Evolutionary conservation across 768 basidiomycete genomes (phyloP), one percentile per base, ranked within the genome.

Genomic region (Agaricus subrufescens): DNA sequence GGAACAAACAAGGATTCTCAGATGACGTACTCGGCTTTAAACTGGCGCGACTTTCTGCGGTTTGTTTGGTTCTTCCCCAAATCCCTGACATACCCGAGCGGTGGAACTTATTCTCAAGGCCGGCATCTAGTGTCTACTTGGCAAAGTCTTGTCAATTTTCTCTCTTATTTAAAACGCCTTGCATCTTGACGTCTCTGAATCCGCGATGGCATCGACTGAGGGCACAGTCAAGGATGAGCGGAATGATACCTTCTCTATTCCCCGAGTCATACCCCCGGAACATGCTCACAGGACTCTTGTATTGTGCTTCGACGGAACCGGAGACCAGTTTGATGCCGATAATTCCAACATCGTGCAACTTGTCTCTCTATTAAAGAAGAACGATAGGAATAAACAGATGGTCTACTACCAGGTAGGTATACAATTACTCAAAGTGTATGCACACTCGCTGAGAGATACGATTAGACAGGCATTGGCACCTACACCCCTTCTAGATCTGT

Each of bases 241-340:
- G 14, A 46, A 7, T 8, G 37, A 46, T 39, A 30, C 66, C 3
- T 48, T 69, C 12, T 29, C 50, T 29, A 42, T 62, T 3, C 71
- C 72, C 8, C 26, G 58, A 45, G 60, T 71, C 34, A 71, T 83
- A 29, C 81, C 82, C 9, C 73, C 74, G 7, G 58, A 66, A 6
- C 73, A 75, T 53, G 25, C 57, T 3, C 48, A 65, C 23, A 72
- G 81, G 2, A 81, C 77, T 0, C 71, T 84, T 40, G 65, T 82
- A 9, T 64, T 84, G 1, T 83, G 81, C 61, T 83, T 84, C 58
- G 82, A 84, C 63, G 82, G 82, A 2, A 83, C 81, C 1, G 77
- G 78, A 4, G 76, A 80, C 59, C 74, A 80, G 59, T 81, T 79
- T 56, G 76, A 78, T 60, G 63, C 67, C 4, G 77, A 80, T 60